Evolutionary conservation across 2,329 filamentous ascomycete genomes (phyloP), one percentile per base, ranked within the genome.

Genomic region (Arthrobotrys iridis): DNA sequence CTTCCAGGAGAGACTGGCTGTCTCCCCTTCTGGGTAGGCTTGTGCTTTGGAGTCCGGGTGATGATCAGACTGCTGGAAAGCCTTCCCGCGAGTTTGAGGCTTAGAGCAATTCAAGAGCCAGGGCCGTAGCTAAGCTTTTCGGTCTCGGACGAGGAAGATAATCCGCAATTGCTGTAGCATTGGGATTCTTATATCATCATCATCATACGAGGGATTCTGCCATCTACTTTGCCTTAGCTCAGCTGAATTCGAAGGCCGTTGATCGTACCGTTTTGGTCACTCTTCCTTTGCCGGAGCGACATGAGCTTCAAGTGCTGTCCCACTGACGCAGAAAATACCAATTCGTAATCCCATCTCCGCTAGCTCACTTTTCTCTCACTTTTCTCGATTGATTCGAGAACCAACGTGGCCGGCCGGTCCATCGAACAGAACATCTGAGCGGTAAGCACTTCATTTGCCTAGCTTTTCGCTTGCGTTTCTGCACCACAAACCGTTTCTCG

Each of bases 401-500:
- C 20, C 43, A 58, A 62, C 50, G 50, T 50, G 59, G 59, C 58
- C 41, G 59, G 59, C 58, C 52, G 50, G 48, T 46, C 43, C 28
- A 50, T 41, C 59, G 41, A 65, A 59, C 40, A 59, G 37, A 58
- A 37, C 48, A 50, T 7, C 10, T 30, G 13, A 40, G 48, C 50
- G 59, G 67, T 72, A 65, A 72, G 67, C 67, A 65, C 50, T 66
- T 59, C 59, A 50, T 43, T 20, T 48, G 48, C 50, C 68, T 52
- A 45, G 50, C 52, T 30, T 66, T 62, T 74, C 70, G 70, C 70
- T 74, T 74, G 68, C 59, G 40, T 50, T 55, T 52, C 62, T 74
- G 55, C 43, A 30, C 26, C 43, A 18, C 37, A 58, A 50, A 46
- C 35, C 46, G 45, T 58, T 72, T 45, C 41, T 68, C 52, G 60